Conservation (phyloP, 108 stramenopile genomes). For the Cyclotella baltica region DNA sequence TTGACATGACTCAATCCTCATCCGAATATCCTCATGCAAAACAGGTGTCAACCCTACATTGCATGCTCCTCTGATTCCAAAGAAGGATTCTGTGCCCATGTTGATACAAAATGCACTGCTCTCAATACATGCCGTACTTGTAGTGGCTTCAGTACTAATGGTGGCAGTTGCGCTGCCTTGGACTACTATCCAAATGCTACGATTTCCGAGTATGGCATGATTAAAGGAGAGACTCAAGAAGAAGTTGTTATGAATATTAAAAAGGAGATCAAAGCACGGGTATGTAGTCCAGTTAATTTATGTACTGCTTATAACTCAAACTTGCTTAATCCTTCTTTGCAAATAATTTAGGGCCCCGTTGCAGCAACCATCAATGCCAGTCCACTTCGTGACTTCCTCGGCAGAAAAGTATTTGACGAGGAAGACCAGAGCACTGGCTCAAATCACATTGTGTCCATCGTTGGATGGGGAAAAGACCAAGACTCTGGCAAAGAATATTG, state of each 20-base stretch:
- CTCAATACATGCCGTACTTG: slow-evolving; percentile 72
- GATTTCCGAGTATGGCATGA: slow-evolving; percentile 45
- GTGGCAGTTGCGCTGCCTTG: slow-evolving; percentile 59
- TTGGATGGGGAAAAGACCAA: slow-evolving; percentile 90
- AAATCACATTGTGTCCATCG: slow-evolving; percentile 91
- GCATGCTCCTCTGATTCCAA: slow-evolving; percentile 82
- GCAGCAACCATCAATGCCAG: slow-evolving; percentile 81
- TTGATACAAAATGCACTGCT: slow-evolving; percentile 78
- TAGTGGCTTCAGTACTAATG: slow-evolving; percentile 20
- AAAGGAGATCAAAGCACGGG: slow-evolving; percentile 78
- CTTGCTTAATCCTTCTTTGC: neutral
- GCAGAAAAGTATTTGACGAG: slow-evolving; percentile 79
- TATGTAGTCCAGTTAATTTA: neutral
- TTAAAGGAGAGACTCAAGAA: slow-evolving; percentile 8
- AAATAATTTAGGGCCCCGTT: slow-evolving; percentile 76
- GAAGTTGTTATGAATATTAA: slow-evolving; percentile 45
- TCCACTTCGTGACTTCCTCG: slow-evolving; percentile 64
- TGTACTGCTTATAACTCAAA: neutral
- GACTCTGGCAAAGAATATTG: slow-evolving; percentile 74
- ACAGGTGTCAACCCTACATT: slow-evolving; percentile 83
- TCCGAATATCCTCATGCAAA: too few relatives aligned
- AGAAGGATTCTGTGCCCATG: slow-evolving; percentile 81
- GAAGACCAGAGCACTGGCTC: slow-evolving; percentile 38
- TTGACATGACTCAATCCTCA: too few relatives aligned
- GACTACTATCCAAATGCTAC: slow-evolving; percentile 80